phyloP scores from a whole-genome alignment of 139 green algal genomes.

The Spirogloea muscicola region DNA sequence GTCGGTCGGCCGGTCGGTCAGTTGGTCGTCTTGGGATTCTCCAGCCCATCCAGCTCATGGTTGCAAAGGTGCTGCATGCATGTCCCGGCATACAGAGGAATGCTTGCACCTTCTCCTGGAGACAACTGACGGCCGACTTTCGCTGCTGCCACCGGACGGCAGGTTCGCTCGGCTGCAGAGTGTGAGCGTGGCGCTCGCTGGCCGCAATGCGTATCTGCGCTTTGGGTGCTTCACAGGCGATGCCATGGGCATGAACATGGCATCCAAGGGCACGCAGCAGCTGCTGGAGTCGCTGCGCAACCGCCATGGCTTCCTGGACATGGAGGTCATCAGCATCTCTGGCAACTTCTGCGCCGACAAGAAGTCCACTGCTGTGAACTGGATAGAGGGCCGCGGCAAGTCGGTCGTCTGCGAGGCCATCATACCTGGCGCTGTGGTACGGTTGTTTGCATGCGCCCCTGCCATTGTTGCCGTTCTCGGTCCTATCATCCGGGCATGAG shows the following conservation, averaged over 20 bases:
- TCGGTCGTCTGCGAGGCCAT: constrained; percentile 44
- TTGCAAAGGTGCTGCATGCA: too few relatives aligned
- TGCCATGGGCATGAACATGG: constrained; percentile 53
- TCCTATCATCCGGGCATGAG: too few relatives aligned
- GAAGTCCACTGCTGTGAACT: constrained; percentile 47
- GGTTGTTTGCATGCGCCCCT: too few relatives aligned
- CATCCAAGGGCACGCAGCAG: constrained; percentile 41
- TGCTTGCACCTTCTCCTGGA: too few relatives aligned
- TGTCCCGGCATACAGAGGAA: too few relatives aligned
- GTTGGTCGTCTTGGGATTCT: too few relatives aligned
- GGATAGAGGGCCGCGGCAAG: constrained; percentile 48
- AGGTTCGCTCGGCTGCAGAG: constrained; percentile 38
- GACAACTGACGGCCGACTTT: too few relatives aligned
- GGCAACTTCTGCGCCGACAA: constrained; percentile 49
- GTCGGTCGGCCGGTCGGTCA: too few relatives aligned
- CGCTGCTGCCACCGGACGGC: too few relatives aligned
- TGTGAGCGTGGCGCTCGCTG: constrained; percentile 20
- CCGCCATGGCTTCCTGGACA: constrained; percentile 37
- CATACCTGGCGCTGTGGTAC: constrained; percentile 25
- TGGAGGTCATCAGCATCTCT: constrained; percentile 41
- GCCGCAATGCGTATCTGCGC: constrained; percentile 39
- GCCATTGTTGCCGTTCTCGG: too few relatives aligned
- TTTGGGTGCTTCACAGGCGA: constrained; percentile 37
- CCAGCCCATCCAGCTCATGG: too few relatives aligned
- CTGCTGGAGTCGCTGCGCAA: constrained; percentile 19